Conservation (phyloP, 257 asterid species). For the Asclepias syriaca region DNA sequence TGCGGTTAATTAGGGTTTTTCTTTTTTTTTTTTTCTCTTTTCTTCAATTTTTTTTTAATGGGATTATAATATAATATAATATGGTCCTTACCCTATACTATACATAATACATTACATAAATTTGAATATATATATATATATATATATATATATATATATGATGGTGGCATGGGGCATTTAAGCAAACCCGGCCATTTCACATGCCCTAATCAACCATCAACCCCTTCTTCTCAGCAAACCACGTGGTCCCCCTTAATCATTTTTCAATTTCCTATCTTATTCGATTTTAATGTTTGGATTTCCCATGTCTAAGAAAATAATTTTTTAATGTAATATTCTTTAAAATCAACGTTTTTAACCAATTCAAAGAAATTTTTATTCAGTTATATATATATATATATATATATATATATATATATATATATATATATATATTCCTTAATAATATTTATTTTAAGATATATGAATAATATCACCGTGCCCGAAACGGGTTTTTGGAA, state of each 20-base stretch:
- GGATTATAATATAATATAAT: not conserved
- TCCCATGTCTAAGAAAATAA: not conserved
- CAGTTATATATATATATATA: too few relatives aligned
- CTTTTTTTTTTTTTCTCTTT: too few relatives aligned
- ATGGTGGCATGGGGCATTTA: conserved; percentile 15
- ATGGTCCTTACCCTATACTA: conserved; percentile 12
- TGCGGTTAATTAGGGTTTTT: not conserved
- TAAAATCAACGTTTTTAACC: not conserved
- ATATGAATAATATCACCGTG: too few relatives aligned
- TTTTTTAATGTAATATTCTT: not conserved
- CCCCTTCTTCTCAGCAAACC: conserved; percentile 44
- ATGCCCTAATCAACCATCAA: conserved; percentile 36
- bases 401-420: too few relatives aligned
- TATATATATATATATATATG: not conserved
- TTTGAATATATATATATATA: not conserved
- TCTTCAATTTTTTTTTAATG: not conserved
- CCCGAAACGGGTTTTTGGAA: too few relatives aligned
- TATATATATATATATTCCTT: too few relatives aligned
- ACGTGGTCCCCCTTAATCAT: conserved; percentile 30
- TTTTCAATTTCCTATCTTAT: not conserved
- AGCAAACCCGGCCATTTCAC: conserved; percentile 18
- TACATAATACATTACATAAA: not conserved
- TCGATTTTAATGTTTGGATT: not conserved
- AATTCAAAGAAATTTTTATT: not conserved
- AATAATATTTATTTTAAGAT: too few relatives aligned